Base-by-base conservation (phyloP, 1,284 basidiomycete genomes). In the Ustilago xerochloae region DNA sequence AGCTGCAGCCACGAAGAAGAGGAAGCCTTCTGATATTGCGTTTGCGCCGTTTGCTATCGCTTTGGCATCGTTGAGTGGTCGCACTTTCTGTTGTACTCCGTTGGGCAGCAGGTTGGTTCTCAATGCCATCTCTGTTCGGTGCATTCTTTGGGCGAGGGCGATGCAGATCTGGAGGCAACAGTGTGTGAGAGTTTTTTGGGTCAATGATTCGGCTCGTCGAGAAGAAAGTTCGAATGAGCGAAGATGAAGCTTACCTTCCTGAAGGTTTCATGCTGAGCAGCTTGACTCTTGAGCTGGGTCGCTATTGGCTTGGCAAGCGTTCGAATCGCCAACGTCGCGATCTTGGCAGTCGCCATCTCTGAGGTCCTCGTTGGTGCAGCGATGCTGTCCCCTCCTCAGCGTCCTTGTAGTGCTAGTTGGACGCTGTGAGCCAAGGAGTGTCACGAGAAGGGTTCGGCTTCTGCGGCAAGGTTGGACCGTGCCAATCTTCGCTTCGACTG, bases 241-340 rank as follows among this genome's bases (percentile, higher is more conserved):
- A 24, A 10, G 5, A 12, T 28, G 9, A 20, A 38, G 36, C 77
- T 47, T 29, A 78, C 63, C 54, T 73, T 74, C 12, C 73, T 67
- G 48, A 84, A 84, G 12, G 69, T 54, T 35, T 83, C 76, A 62
- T 84, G 80, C 43, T 80, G 67, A 2, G 70, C 76, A 2, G 82
- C 82, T 55, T 82, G 81, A 12, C 61, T 62, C 58, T 83, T 83
- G 43, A 84, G 58, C 45, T 79, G 75, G 1, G 76, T 80, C 8
- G 82, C 82, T n/a, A 84, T 83, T 33, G 82, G 82, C 51, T 84
- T 84, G 38, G 81, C 80, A 0, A 83, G 66, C 36, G 82, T 84
- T 4, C 80, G 66, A 15, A 84, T 81, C 20, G 71, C 75, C 29
- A 84, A 52, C 15, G 79, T 78, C 6, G 69, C 79, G 32, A 84